Conservation (phyloP, 225 moss, liverwort and hornwort species). For the Physcomitrium patens region DNA sequence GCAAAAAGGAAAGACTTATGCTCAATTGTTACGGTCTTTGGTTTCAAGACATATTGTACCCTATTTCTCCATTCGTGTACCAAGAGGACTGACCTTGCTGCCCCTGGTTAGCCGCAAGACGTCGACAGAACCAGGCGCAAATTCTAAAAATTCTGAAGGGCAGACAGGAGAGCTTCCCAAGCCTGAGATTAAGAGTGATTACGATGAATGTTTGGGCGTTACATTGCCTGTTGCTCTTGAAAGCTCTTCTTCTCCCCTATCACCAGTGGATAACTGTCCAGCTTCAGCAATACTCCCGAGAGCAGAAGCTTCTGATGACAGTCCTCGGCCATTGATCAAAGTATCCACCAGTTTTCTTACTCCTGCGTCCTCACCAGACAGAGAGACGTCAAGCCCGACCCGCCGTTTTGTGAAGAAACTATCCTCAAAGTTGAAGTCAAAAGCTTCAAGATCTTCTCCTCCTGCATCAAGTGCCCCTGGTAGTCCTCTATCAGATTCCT, state of each 20-base stretch:
- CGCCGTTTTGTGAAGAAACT: slow-evolving; percentile 36
- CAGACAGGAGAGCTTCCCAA: background rate
- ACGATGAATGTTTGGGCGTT: background rate
- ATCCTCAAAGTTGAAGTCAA: slow-evolving; percentile 42
- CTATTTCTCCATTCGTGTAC: slow-evolving; percentile 42
- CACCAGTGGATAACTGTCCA: background rate
- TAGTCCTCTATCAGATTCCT: slow-evolving; percentile 18
- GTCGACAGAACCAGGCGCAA: slow-evolving; percentile 12
- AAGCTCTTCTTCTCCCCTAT: background rate
- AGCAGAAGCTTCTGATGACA: slow-evolving; percentile 14
- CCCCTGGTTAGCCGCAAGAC: slow-evolving; percentile 31
- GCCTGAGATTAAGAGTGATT: slow-evolving; percentile 31
- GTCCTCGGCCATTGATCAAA: background rate
- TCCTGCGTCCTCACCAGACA: background rate
- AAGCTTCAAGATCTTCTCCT: slow-evolving; percentile 32
- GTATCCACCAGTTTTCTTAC: background rate
- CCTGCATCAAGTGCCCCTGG: slow-evolving; percentile 21
- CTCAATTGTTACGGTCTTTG: slow-evolving; percentile 36
- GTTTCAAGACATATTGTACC: slow-evolving; percentile 37
- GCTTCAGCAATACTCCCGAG: background rate
- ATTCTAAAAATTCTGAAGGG: background rate
- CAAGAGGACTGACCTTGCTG: slow-evolving; percentile 33
- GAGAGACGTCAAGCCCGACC: slow-evolving; percentile 35
- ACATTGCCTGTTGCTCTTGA: slow-evolving; percentile 15
- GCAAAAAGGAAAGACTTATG: slow-evolving; percentile 45